Evolutionary conservation across 2,329 filamentous ascomycete genomes (phyloP).

Genomic region (Lasiodiplodia sp.): DNA sequence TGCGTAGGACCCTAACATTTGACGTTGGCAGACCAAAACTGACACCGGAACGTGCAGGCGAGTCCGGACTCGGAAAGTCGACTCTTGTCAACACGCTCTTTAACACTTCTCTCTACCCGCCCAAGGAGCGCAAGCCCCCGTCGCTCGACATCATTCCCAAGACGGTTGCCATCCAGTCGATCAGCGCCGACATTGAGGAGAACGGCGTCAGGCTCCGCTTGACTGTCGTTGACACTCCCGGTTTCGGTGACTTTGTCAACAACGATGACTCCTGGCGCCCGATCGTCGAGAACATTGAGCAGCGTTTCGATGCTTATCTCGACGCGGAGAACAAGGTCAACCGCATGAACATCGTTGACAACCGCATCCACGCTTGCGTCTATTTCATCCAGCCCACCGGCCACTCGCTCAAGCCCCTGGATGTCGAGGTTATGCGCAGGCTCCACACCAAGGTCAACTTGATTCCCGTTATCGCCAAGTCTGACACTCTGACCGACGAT

Average conservation of each 20-base stretch:
- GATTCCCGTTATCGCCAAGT: constrained; percentile 98
- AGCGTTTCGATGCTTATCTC: constrained; percentile 96
- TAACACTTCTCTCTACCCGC: constrained; percentile 98
- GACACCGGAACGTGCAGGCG: constrained; percentile 66
- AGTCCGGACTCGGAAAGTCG: constrained; percentile 98
- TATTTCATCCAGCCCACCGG: constrained; percentile 99
- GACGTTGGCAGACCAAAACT: neutral
- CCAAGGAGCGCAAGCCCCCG: constrained; percentile 97
- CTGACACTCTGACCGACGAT: constrained; percentile 96
- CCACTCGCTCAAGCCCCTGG: constrained; percentile 96
- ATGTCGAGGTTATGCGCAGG: constrained; percentile 99
- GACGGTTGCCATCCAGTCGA: constrained; percentile 64
- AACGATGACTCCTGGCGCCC: constrained; percentile 99
- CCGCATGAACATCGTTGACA: constrained; percentile 99
- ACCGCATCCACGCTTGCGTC: constrained; percentile 97
- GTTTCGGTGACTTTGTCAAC: constrained; percentile 99
- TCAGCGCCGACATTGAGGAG: constrained; percentile 81
- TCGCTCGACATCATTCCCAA: constrained; percentile 98
- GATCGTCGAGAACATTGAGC: constrained; percentile 99
- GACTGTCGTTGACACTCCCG: constrained; percentile 96
- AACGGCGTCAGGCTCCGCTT: constrained; percentile 95
- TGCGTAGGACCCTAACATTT: constrained; percentile 51
- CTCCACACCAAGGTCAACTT: constrained; percentile 99
- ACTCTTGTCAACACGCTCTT: constrained; percentile 99
- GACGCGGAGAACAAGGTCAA: constrained; percentile 99